Evolutionary conservation across 805 yeast genomes (phyloP).

Genomic region (Wickerhamomyces bovis): DNA sequence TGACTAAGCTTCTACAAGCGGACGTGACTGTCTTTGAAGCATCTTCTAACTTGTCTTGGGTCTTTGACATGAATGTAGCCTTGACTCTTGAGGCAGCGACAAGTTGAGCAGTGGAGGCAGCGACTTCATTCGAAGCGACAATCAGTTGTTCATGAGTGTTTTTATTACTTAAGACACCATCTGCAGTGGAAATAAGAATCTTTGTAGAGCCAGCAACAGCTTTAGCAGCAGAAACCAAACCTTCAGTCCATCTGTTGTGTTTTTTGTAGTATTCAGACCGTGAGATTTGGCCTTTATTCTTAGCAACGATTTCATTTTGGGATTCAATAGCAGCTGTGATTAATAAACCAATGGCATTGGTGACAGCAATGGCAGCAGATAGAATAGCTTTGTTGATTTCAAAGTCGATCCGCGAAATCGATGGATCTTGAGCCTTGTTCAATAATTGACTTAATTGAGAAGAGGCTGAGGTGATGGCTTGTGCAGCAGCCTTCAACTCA

Average conservation of each 20-base stretch:
- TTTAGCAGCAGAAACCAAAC: slow-evolving; percentile 82
- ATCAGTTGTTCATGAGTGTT: slow-evolving; percentile 76
- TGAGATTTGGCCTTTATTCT: slow-evolving; percentile 59
- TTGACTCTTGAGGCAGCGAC: slow-evolving; percentile 90
- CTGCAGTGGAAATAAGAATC: slow-evolving; percentile 78
- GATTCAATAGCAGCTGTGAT: slow-evolving; percentile 74
- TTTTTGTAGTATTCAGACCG: slow-evolving; percentile 76
- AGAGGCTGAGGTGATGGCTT: slow-evolving; percentile 62
- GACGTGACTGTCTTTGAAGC: slow-evolving; percentile 63
- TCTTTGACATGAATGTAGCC: slow-evolving; percentile 67
- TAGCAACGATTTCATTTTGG: slow-evolving; percentile 73
- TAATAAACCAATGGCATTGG: slow-evolving; percentile 67
- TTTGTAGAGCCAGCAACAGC: slow-evolving; percentile 82
- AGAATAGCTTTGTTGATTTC: slow-evolving; percentile 74
- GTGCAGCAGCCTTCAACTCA: slow-evolving; percentile 70
- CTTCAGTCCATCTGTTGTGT: slow-evolving; percentile 91
- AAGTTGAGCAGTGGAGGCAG: slow-evolving; percentile 86
- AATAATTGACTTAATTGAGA: slow-evolving; percentile 49
- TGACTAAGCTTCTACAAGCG: slow-evolving; percentile 72
- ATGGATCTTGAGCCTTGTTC: slow-evolving; percentile 42
- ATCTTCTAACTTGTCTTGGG: slow-evolving; percentile 67
- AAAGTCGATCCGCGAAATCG: slow-evolving; percentile 48
- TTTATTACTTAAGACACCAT: slow-evolving; percentile 62
- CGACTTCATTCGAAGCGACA: slow-evolving; percentile 88
- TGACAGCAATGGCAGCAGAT: slow-evolving; percentile 73